Evolutionary conservation across 345 rosid species (phyloP), one percentile per base, ranked within the genome.

Genomic region (Barbarea vulgaris): DNA sequence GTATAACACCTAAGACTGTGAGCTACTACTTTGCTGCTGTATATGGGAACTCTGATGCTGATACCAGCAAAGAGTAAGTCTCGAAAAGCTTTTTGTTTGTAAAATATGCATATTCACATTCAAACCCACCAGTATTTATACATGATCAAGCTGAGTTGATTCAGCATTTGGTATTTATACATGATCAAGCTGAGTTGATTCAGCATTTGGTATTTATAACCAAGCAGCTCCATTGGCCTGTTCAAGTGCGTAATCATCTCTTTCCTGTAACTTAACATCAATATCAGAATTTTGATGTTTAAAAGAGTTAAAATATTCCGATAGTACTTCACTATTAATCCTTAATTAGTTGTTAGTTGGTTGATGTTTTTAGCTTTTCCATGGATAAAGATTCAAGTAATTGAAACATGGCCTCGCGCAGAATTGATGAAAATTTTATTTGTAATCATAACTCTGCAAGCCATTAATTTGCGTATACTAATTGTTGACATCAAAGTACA

Each of bases 231-330:
- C 89, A 85, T 83, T 75, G 58, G 96, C 87, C 65, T 87, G 73
- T 83, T 92, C 96, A 76, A 88, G 65, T 31, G 93, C 89, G 64
- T 88, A 88, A 75, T 88, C 86, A 34, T 88, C 93, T 73, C 88
- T 85, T 60, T 88, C 94, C 87, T 87, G 83, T 73, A 22, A 27
- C 60, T 24, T 14, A 33, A 48, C 33, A 66, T 51, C 21, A 21
- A 31, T 19, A 47, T 31, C 58, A 30, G 18, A 31, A 14, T 52
- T 22, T 53, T 53, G 34, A 21, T 31, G 33, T 34, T 11, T 30
- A 28, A 46, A 64, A 28, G 36, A 46, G 34, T 12, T 27, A 1
- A 27, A 18, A 27, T 4, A 31, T 44, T 28, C 11, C 47, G 18
- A 9, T 46, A 17, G 15, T 28, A 36, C 25, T 27, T 63, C n/a